Evolutionary conservation across 805 yeast genomes (phyloP).

Genomic region (Candida pseudoglaebosa): DNA sequence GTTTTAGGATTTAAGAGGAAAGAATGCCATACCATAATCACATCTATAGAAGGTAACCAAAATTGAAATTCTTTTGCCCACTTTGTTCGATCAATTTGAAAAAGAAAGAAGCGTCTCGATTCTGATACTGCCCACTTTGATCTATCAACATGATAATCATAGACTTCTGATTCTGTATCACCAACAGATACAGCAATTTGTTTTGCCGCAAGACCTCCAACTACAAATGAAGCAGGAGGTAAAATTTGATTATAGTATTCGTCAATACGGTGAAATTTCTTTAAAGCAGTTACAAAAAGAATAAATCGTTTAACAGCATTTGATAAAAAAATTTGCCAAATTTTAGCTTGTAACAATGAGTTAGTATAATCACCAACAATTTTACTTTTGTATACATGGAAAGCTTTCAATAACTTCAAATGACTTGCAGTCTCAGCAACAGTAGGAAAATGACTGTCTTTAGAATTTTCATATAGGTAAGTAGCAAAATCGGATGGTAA

Average conservation of each 20-base stretch:
- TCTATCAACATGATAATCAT: neutral
- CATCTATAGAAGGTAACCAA: constrained; percentile 20
- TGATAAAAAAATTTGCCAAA: constrained; percentile 22
- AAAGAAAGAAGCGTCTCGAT: neutral
- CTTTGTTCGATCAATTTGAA: neutral
- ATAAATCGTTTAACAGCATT: constrained; percentile 21
- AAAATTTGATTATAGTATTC: neutral
- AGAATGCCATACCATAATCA: constrained; percentile 22
- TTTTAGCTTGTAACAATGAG: neutral
- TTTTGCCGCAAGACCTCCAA: too few species aligned
- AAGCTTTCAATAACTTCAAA: constrained; percentile 20
- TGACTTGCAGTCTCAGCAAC: constrained; percentile 16
- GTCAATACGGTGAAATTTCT: neutral
- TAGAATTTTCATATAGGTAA: neutral
- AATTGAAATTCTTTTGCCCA: neutral
- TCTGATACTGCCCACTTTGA: neutral
- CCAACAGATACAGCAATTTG: too few species aligned
- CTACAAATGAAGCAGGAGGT: neutral
- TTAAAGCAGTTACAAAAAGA: constrained; percentile 16
- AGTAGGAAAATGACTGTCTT: constrained; percentile 4
- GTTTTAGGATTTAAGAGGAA: constrained; percentile 18
- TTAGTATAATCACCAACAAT: constrained; percentile 6
- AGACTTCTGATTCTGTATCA: neutral
- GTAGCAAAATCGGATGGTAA: neutral
- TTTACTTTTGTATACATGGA: constrained; percentile 14